Percentiles rank a stretch among this genome's conserved stretches.
phyloP scores from a whole-genome alignment of 1,284 basidiomycete genomes.

The Ganoderma lingzhi region DNA sequence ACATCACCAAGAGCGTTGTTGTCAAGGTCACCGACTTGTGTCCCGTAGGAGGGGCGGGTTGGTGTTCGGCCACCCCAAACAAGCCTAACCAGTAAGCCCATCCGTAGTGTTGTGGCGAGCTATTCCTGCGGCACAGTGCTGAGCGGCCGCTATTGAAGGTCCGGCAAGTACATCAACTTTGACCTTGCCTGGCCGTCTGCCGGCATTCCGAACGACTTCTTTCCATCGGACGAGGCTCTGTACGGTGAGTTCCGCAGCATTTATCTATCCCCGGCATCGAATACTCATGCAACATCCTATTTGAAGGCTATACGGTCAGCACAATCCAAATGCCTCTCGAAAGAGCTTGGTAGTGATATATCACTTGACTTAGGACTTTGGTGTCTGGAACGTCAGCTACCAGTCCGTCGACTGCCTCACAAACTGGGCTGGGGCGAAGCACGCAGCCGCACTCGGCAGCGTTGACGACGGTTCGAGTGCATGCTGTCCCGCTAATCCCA shows the following conservation, averaged over 20 bases:
- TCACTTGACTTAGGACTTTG: conserved; percentile 65
- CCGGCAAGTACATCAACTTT: conserved; percentile 74
- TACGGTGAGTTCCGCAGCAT: conserved; percentile 52
- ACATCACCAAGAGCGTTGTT: conserved; percentile 66
- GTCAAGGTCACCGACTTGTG: conserved; percentile 81
- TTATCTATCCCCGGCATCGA: neutral
- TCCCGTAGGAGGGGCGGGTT: conserved; percentile 63
- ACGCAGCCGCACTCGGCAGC: conserved; percentile 70
- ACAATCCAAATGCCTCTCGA: neutral
- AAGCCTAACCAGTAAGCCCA: conserved; percentile 66
- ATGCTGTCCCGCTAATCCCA: conserved; percentile 76
- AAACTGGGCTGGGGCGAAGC: conserved; percentile 68
- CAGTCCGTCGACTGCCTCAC: conserved; percentile 62
- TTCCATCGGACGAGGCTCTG: conserved; percentile 69
- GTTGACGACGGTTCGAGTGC: conserved; percentile 63
- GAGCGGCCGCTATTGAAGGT: conserved; percentile 47
- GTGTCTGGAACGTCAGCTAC: conserved; percentile 84
- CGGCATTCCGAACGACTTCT: conserved; percentile 75
- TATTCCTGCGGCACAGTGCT: neutral
- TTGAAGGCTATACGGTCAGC: conserved; percentile 52
- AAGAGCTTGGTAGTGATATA: neutral
- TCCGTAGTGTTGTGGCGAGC: neutral
- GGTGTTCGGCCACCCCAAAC: conserved; percentile 71
- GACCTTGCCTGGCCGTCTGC: conserved; percentile 78
- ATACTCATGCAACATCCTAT: neutral